phyloP scores from a whole-genome alignment of 2,329 filamentous ascomycete species.

The Lecanicillium sp. region DNA sequence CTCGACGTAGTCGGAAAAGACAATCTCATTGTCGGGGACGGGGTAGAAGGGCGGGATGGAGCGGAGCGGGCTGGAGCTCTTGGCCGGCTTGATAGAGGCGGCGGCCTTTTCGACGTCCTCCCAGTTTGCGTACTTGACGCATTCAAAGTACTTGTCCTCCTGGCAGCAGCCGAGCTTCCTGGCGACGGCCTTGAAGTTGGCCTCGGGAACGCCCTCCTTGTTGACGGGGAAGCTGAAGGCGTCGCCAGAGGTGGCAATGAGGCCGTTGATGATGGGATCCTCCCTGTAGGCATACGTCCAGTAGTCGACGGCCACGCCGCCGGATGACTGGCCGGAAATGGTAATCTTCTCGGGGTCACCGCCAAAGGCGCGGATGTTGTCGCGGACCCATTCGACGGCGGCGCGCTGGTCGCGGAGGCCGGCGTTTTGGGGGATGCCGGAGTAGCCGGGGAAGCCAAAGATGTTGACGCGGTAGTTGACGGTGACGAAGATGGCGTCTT shows the following conservation, averaged over 20 bases:
- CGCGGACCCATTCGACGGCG: conserved; percentile 23
- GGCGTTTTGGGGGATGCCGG: conserved; percentile 15
- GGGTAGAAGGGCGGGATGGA: conserved; percentile 33
- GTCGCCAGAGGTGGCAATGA: conserved; percentile 37
- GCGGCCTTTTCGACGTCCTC: conserved; percentile 27
- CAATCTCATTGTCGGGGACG: conserved; percentile 26
- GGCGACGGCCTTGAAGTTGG: conserved; percentile 34
- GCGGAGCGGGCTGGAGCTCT: conserved; percentile 26
- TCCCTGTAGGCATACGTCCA: conserved; percentile 39
- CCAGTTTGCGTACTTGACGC: conserved; percentile 28
- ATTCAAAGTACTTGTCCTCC: conserved; percentile 21
- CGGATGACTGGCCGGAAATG: conserved; percentile 24
- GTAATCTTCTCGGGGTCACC: conserved; percentile 22
- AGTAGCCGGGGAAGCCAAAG: conserved; percentile 30
- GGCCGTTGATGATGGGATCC: conserved; percentile 38
- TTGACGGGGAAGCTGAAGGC: conserved; percentile 37
- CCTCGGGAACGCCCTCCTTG: conserved; percentile 20
- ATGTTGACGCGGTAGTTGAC: conserved; percentile 37
- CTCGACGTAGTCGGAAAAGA: conserved; percentile 31
- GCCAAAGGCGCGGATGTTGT: conserved; percentile 22
- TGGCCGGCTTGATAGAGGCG: conserved; percentile 21
- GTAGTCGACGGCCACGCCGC: conserved; percentile 32
- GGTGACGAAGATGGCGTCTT: conserved; percentile 37
- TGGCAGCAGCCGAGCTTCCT: conserved; percentile 27
- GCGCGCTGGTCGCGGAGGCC: conserved; percentile 21